phyloP scores from a whole-genome alignment of 176 grass and related monocot species.

The Bothriochloa decipiens region DNA sequence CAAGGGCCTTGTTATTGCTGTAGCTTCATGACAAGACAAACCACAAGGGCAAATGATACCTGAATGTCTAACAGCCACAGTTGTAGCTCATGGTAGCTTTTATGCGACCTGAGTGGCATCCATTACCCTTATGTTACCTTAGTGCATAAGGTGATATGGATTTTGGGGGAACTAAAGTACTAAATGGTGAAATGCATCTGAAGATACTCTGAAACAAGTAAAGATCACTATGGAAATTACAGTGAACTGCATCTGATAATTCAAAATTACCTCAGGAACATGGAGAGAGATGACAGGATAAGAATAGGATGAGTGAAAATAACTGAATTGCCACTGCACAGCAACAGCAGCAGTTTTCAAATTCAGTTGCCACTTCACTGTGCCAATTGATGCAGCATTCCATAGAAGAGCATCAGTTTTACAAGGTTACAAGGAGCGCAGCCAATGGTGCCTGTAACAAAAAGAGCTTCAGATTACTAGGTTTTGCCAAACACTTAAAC shows the following conservation, averaged over 20 bases:
- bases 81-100: neutral
- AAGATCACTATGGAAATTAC: neutral
- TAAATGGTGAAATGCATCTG: neutral
- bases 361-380: neutral
- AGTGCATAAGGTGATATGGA: neutral
- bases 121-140: neutral
- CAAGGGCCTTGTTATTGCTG: too few species aligned
- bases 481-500: too few species aligned
- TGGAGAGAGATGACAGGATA: neutral
- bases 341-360: neutral
- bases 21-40: too few species aligned
- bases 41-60: too few species aligned
- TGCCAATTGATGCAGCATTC: neutral
- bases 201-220: neutral
- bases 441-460: slow-evolving; percentile 38
- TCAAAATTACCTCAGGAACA: neutral
- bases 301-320: neutral
- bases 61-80: neutral
- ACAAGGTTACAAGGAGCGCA: neutral
- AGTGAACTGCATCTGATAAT: neutral
- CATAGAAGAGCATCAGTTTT: neutral
- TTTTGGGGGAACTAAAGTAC: too few species aligned
- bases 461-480: slow-evolving; percentile 2
- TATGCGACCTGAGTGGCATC: slow-evolving; percentile 22
- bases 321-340: neutral